phyloP scores from a whole-genome alignment of 2,329 filamentous ascomycete species.

The Aspergillus sclerotialis region DNA sequence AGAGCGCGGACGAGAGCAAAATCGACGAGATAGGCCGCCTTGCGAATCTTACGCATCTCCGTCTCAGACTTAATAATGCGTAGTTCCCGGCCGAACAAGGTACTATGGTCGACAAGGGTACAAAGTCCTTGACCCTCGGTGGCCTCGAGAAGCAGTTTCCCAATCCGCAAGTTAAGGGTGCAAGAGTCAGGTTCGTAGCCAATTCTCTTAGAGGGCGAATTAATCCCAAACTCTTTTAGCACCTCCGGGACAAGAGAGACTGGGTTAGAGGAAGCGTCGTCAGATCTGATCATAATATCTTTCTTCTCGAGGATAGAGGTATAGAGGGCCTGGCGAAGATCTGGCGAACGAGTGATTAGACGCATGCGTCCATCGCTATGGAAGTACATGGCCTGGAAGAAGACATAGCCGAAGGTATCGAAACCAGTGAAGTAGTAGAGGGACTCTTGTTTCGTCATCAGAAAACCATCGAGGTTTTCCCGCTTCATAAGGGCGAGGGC shows the following conservation, averaged over 20 bases:
- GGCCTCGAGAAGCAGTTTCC: conserved; percentile 21
- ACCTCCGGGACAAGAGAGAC: conserved; percentile 24
- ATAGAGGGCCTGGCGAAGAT: conserved; percentile 27
- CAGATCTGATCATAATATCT: conserved; percentile 22
- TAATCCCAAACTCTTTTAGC: conserved; percentile 22
- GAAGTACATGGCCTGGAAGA: conserved; percentile 33
- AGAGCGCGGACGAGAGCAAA: conserved; percentile 28
- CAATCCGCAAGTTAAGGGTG: conserved; percentile 28
- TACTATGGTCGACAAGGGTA: conserved; percentile 22
- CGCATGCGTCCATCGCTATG: conserved; percentile 25
- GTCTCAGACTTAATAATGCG: conserved; percentile 27
- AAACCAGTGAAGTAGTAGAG: conserved; percentile 24
- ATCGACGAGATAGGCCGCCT: conserved; percentile 27
- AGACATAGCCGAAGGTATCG: conserved; percentile 31
- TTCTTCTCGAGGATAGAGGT: conserved; percentile 25
- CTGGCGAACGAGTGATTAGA: conserved; percentile 21
- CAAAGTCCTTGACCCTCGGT: conserved; percentile 24
- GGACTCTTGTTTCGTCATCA: conserved; percentile 30
- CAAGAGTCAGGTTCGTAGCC: conserved; percentile 33
- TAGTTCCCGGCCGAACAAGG: conserved; percentile 23
- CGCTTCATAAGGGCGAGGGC: conserved; percentile 22
- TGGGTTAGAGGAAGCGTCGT: conserved; percentile 22
- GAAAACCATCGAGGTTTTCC: conserved; percentile 28
- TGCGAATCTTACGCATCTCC: conserved; percentile 21
- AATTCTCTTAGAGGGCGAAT: conserved; percentile 19